Evolutionary conservation across 192 early-diverging fungal species (phyloP).

Genomic region (Umbelopsis sp.): DNA sequence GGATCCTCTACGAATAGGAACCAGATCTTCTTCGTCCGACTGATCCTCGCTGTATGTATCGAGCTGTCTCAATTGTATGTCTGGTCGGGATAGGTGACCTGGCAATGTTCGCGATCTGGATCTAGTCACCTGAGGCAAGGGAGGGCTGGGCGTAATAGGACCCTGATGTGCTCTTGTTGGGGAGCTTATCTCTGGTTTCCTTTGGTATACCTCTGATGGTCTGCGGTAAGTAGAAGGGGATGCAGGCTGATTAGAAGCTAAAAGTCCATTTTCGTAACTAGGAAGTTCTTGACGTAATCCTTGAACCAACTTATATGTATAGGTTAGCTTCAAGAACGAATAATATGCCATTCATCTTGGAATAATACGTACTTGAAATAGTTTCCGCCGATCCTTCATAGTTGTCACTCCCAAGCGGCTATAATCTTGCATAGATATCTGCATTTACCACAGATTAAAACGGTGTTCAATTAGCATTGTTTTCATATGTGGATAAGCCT

Average conservation of each 20-base stretch:
- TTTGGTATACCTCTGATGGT: slow-evolving; percentile 1
- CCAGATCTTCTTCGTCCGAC: slow-evolving; percentile 18
- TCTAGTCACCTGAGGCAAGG: slow-evolving; percentile 21
- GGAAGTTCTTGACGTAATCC: slow-evolving; percentile 43
- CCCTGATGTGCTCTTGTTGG: slow-evolving; percentile 39
- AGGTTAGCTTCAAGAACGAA: background rate
- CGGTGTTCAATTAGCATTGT: background rate
- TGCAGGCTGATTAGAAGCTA: background rate
- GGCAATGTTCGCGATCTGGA: slow-evolving; percentile 33
- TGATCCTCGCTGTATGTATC: slow-evolving; percentile 26
- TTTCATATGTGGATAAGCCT: background rate
- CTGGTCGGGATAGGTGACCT: slow-evolving; percentile 29
- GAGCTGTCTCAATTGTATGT: slow-evolving; percentile 3
- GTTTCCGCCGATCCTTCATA: slow-evolving; percentile 59
- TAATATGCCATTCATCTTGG: background rate
- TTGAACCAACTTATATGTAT: slow-evolving; percentile 31
- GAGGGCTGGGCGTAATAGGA: slow-evolving; percentile 27
- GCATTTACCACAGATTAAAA: background rate
- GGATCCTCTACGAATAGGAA: slow-evolving; percentile 30
- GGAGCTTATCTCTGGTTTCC: background rate
- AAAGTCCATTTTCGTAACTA: slow-evolving; percentile 31
- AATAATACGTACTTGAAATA: slow-evolving; percentile 46
- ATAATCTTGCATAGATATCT: slow-evolving; percentile 84
- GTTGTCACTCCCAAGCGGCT: slow-evolving; percentile 57
- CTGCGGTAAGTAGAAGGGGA: slow-evolving; percentile 1